Base-by-base conservation (phyloP, 129 eudicot species). In the Solidago caesia region DNA sequence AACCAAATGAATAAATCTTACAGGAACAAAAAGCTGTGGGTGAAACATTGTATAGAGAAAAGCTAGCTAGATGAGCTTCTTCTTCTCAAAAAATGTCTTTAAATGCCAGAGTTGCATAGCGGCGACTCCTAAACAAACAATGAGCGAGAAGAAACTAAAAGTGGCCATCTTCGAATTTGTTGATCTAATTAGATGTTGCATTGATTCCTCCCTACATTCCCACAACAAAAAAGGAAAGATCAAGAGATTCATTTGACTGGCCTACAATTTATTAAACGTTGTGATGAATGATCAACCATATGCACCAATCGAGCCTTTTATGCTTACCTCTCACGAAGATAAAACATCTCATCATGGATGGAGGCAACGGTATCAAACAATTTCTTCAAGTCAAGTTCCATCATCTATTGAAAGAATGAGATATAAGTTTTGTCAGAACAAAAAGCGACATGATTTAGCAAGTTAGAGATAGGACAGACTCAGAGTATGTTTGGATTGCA, bases 361-460 rank as follows among this genome's bases (percentile, higher is more conserved):
- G 83, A 51, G 14, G 76, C 68, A 44, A 83, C 77, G 0, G 88
- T 85, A 48, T 89, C 96, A 15, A 72, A 81, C 81, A 89, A 67
- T 81, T 87, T 89, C 84, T 81, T 89, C 84, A 89, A 77, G 71
- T 89, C 96, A 12, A 89, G 8, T 83, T 85, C 87, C 96, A 89
- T 87, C 61, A 74, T 78, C 92, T 87, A 60, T 13, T 6, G 8
- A 14, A 43, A 68, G 26, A 80, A 65, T 46, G 13, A 44, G 51
- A 44, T 52, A 55, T 42, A 73, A 14, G 26, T 45, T 33, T 73
- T 60, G 39, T 68, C 26, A 47, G 21, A 15, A 33, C n/a, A n/a
- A 7, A 58, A 6, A 1, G 63, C 39, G 5, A 13, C 63, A 57
- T 15, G 6, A 25, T n/a, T 58, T 25, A n/a, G 25, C 8, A 7